Base-by-base conservation (phyloP, 192 early-diverging fungal genomes). In the Coemansia sp. region DNA sequence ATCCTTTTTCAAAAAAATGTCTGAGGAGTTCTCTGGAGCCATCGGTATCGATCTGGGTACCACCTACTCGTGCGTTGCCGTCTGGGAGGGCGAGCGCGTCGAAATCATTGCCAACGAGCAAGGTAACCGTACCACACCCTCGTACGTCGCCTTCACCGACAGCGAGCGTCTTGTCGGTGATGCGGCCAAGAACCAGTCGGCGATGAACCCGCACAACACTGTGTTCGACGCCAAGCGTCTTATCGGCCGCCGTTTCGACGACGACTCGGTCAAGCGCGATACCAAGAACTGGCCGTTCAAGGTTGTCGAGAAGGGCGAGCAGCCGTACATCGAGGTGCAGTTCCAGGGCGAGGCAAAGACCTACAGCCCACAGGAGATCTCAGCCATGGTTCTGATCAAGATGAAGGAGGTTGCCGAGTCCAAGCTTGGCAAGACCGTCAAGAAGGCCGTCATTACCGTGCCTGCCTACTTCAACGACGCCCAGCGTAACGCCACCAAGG, bases 21-120 rank as follows among this genome's bases (percentile, higher is more conserved):
- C 69, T 65, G 79, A 82, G 65, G 74, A 75, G 49, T 82, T 74
- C 52, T 53, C 65, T 50, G 85, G 85, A 38, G 92, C 92, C 70
- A 88, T 97, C 71, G 95, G 94, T 87, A 95, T 97, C 83, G 95
- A 97, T 87, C 86, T 97, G 77, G 95, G 95, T 73, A 97, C 95
- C 67, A 98, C 93, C 74, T 98, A 98, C 89, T 93, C 92, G 70
- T 93, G 90, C 75, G 90, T 93, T 68, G 91, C 85, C 85, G 89
- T 91, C 15, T 85, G 75, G 78, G 75, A 84, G 73, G 76, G 74
- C 58, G 81, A 83, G 67, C 85, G 85, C 33, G 83, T 83, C 49
- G 89, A 91, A 79, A 88, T 89, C 56, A 89, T 92, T 81, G 88
- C 90, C 74, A 93, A 92, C 85, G 90, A 92, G 82, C 90, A 92